Evolutionary conservation across 352 stramenopile species (phyloP), one percentile per base, ranked within the genome.

Genomic region (Globisporangium heterothallicum): DNA sequence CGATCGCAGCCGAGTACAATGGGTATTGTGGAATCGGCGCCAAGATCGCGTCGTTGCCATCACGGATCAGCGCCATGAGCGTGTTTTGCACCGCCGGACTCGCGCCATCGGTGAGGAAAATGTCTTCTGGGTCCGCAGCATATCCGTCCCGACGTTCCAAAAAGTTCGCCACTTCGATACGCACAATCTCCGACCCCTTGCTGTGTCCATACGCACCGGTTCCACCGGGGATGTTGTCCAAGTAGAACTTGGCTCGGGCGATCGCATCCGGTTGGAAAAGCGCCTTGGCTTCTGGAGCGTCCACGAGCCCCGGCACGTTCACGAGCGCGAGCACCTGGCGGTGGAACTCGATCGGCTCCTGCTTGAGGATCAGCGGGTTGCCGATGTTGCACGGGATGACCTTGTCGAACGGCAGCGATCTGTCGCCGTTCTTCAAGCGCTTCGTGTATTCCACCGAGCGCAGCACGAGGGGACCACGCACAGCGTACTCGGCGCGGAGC

Each of bases 1-100:
- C 91, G 35, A 98, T 95, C n/a, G 92, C 87, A 5, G 97, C 97
- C 53, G 92, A 98, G 76, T 99, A 99, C 18, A 99, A 84, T 26
- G 97, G 97, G 72, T 99, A 99, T 80, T 99, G 97, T 30, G 97
- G 97, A 61, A 99, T 99, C 18, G 97, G 97, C 42, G 97, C 88
- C 61, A 99, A 72, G 56, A 99, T 92, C 24, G 86, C 78, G 56
- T 92, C 80, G 44, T 88, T 65, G 41, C 85, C 66, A 56, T 88
- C 66, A 32, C 88, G 79, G 58, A 99, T 97, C 9, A 98, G 61
- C 25, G 88, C 75, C 51, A 89, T 70, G 49, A 99, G 68, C 34
- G 97, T 68, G 66, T 94, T 96, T 61, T 96, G 75, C 59, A 99
- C 97, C 6, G 85, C 96, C 36, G 95, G 87, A 68, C 84, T 98